Evolutionary conservation across 2,329 filamentous ascomycete species (phyloP), one percentile per base, ranked within the genome.

Genomic region (Aspergillus proliferans): DNA sequence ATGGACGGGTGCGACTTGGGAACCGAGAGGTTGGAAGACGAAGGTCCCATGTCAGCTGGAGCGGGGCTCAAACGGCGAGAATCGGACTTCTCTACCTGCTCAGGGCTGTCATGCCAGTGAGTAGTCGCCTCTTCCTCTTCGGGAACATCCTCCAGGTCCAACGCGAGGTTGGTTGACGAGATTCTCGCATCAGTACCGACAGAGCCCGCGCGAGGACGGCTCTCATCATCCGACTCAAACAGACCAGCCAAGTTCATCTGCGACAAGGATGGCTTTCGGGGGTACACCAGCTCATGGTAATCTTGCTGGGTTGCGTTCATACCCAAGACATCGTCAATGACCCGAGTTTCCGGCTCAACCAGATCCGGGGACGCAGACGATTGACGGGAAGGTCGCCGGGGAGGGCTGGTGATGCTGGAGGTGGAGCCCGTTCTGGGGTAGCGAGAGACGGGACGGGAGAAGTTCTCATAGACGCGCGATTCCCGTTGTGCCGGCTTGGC

Each of bases 401-500:
- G 19, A 40, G 38, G 19, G 15, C 15, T 19, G 38, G 19, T 21
- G 4, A 40, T 40, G 38, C 38, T 40, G 45, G 69, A 62, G 28
- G 69, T 66, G 6, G 68, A 68, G 19, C 71, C 67, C 28, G 68
- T 63, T 24, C 66, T 66, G 28, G 70, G 66, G 51, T 67, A 60
- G 52, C 67, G 71, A 3, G 75, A 63, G 21, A 71, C 73, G 3
- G 77, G 76, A n/a, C 76, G 74, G 22, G 77, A 80, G 58, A 81
- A 81, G 57, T 78, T 80, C 50, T 81, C 78, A 19, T 75, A 67
- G 10, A 63, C 66, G 39, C 69, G 70, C 43, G 72, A 71, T 46
- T 65, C 57, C 34, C 63, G 52, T 47, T 60, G 57, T 33, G 51
- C 56, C 53, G 33, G 44, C 38, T 47, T 51, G 55, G 54, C 53